phyloP scores from a whole-genome alignment of 2,329 filamentous ascomycete species.

The Orbilia ellipsospora region DNA sequence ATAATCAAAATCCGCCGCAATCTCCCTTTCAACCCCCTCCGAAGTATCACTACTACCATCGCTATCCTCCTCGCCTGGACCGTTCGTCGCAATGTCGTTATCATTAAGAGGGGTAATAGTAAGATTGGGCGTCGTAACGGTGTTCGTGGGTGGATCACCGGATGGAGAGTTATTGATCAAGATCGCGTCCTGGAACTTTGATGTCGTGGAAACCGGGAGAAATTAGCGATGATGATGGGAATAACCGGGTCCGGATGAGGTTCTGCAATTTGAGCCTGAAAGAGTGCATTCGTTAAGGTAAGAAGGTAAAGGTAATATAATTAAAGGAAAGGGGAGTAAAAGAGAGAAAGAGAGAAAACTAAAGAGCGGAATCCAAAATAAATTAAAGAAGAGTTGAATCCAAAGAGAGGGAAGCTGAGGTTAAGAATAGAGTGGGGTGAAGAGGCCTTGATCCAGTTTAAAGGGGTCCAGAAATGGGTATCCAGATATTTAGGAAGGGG shows the following conservation, averaged over 20 bases:
- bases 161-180: background rate
- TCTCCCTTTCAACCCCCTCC: no score
- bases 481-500: background rate
- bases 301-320: background rate
- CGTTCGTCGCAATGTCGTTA: no score
- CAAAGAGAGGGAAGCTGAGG: no score
- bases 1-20: no score
- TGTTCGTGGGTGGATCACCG: no score
- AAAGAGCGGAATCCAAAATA: no score
- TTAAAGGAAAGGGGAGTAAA: background rate
- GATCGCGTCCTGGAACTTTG: constrained; percentile 28
- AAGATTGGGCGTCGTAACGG: no score
- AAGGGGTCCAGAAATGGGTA: background rate
- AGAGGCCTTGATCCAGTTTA: background rate
- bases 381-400: no score
- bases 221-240: constrained; percentile 29
- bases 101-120: no score
- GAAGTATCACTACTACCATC: no score
- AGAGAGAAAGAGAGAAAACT: background rate
- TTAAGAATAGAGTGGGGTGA: no score
- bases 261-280: constrained; percentile 17
- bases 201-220: constrained; percentile 1
- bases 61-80: no score
- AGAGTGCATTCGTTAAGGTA: constrained; percentile 3
- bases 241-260: constrained; percentile 3